These are phyloP conservation scores for Kandelia obovata DNA, from an alignment of 345 rosid species.

Conservation along the genomic window DNA sequence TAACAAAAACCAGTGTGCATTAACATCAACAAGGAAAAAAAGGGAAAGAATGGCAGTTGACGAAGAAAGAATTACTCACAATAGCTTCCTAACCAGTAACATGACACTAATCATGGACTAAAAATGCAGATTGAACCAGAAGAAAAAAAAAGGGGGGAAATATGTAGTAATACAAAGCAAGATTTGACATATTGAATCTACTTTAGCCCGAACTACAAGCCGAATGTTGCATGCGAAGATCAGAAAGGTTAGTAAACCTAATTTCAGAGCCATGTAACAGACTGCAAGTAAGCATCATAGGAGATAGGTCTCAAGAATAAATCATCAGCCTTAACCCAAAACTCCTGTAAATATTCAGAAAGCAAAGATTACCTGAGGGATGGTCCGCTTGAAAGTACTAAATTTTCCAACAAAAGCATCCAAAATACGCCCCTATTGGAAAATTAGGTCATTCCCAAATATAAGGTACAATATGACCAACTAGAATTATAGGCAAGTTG, in stretches of 20 bases:
- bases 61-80: too few relatives aligned
- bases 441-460: conserved; percentile 21
- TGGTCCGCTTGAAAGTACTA: conserved; percentile 92
- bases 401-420: conserved; percentile 99
- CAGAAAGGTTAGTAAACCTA: neutral
- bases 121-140: too few relatives aligned
- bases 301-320: too few relatives aligned
- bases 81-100: too few relatives aligned
- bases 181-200: too few relatives aligned
- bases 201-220: too few relatives aligned
- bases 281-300: too few relatives aligned
- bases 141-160: too few relatives aligned
- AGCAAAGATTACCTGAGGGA: conserved; percentile 81
- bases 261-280: neutral
- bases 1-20: conserved; percentile 21
- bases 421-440: conserved; percentile 78
- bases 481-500: neutral
- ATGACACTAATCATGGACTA: too few relatives aligned
- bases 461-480: conserved; percentile 16
- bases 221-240: too few relatives aligned
- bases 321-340: neutral
- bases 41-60: neutral
- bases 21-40: conserved; percentile 6
- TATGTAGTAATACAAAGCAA: too few relatives aligned
- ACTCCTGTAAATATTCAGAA: neutral